phyloP scores from a whole-genome alignment of 2,329 filamentous ascomycete genomes.

The Exophiala lecanii-corni region DNA sequence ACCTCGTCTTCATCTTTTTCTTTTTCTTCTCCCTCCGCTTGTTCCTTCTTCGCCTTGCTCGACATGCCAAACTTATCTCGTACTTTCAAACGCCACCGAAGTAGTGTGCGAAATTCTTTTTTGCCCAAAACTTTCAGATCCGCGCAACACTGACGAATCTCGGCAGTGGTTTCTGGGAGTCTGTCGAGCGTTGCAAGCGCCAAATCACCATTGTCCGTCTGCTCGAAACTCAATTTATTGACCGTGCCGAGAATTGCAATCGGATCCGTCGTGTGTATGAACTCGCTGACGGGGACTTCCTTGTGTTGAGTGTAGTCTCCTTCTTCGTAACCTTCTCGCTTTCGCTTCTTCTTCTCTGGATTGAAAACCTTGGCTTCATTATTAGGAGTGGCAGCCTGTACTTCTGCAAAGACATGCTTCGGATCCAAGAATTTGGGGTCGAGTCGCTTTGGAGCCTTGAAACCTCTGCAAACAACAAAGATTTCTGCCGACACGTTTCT shows the following conservation, averaged over 20 bases:
- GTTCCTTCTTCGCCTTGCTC: conserved; percentile 40
- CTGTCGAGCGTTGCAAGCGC: conserved; percentile 81
- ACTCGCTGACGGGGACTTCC: conserved; percentile 80
- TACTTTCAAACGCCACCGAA: conserved; percentile 85
- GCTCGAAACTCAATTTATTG: conserved; percentile 79
- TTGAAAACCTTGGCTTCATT: conserved; percentile 99
- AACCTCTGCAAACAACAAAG: conserved; percentile 93
- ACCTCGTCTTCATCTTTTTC: conserved; percentile 62
- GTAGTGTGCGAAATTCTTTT: conserved; percentile 86
- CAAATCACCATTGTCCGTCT: conserved; percentile 75
- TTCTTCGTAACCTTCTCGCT: conserved; percentile 96
- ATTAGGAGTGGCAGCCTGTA: conserved; percentile 80
- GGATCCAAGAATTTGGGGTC: conserved; percentile 92
- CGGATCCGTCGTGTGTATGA: conserved; percentile 88
- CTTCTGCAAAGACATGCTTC: conserved; percentile 83
- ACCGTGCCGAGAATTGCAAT: conserved; percentile 84
- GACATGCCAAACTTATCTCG: conserved; percentile 82
- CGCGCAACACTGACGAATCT: conserved; percentile 71
- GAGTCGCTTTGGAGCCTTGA: conserved; percentile 88
- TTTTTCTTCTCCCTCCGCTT: conserved; percentile 31
- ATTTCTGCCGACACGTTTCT: conserved; percentile 97
- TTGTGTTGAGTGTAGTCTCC: conserved; percentile 92
- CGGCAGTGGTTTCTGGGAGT: conserved; percentile 78
- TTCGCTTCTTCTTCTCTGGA: conserved; percentile 93
- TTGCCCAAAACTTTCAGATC: conserved; percentile 88